Percentiles rank a stretch among this genome's conserved stretches.
Evolutionary conservation across 2,329 filamentous ascomycete species (phyloP).

Genomic region (Sporothrix euskadiensis): DNA sequence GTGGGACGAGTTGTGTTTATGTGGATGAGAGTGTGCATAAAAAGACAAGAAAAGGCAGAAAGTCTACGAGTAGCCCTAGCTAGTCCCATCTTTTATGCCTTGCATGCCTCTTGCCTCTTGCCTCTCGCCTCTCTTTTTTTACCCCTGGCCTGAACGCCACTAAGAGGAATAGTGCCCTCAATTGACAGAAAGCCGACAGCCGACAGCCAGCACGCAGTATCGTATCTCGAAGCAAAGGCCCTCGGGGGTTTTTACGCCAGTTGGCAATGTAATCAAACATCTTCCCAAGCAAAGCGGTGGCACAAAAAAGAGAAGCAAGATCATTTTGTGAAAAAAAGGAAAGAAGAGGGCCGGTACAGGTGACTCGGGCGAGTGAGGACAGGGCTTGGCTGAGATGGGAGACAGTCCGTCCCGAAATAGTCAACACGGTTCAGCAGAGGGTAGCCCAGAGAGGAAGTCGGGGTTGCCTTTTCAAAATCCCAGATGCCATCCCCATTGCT

Average conservation of each 20-base stretch:
- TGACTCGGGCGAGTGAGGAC: background rate
- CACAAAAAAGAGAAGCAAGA: background rate
- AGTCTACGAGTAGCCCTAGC: background rate
- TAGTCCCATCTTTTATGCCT: background rate
- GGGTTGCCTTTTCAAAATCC: background rate
- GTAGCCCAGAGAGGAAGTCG: background rate
- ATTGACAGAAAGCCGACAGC: background rate
- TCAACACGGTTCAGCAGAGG: background rate
- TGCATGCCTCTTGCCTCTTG: background rate
- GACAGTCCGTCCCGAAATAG: background rate
- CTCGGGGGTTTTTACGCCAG: background rate
- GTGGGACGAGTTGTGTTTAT: background rate
- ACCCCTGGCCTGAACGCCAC: slow-evolving; percentile 6
- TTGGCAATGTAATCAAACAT: background rate
- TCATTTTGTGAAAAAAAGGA: background rate
- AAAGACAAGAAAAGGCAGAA: background rate
- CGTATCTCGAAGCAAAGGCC: background rate
- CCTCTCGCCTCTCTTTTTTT: background rate
- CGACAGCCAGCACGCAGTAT: background rate
- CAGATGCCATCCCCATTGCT: background rate
- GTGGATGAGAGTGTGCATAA: background rate
- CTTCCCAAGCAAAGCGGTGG: background rate
- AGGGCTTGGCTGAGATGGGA: background rate
- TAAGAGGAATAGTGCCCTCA: background rate
- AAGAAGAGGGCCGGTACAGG: slow-evolving; percentile 1